A percentile compares a stretch with the other conserved stretches of the same genome.
phyloP scores from a whole-genome alignment of 1,284 basidiomycete species.

The Puccinia coronata region DNA sequence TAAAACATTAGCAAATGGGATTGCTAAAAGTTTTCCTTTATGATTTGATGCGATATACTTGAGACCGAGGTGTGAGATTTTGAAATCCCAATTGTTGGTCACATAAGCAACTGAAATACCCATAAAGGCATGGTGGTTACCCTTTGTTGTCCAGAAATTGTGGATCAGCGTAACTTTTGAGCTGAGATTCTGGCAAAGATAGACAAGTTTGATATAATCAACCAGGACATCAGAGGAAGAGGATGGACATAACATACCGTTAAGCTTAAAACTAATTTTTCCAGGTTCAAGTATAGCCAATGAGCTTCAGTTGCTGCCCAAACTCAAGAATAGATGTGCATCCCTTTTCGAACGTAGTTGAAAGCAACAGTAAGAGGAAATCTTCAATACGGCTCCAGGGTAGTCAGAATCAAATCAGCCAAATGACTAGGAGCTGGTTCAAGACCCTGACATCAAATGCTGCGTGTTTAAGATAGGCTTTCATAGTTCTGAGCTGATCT shows the following conservation, averaged over 20 bases:
- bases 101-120: conserved; percentile 31
- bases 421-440: neutral
- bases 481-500: neutral
- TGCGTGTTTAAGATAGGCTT: neutral
- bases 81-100: neutral
- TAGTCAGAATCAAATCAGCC: neutral
- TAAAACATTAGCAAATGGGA: conserved; percentile 15
- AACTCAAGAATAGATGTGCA: neutral
- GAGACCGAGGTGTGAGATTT: conserved; percentile 2
- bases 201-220: neutral
- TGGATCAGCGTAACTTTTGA: conserved; percentile 7
- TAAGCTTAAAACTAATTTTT: neutral
- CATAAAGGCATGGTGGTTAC: conserved; percentile 17
- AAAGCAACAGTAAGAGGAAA: neutral
- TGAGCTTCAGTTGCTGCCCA: conserved; percentile 22
- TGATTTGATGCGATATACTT: conserved; percentile 14
- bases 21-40: conserved; percentile 23
- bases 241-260: neutral
- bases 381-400: neutral
- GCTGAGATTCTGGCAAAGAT: neutral
- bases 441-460: neutral
- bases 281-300: neutral
- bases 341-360: neutral
- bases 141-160: conserved; percentile 25
- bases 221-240: neutral